phyloP scores from a whole-genome alignment of 768 basidiomycete species.

The Lentinula aciculospora region DNA sequence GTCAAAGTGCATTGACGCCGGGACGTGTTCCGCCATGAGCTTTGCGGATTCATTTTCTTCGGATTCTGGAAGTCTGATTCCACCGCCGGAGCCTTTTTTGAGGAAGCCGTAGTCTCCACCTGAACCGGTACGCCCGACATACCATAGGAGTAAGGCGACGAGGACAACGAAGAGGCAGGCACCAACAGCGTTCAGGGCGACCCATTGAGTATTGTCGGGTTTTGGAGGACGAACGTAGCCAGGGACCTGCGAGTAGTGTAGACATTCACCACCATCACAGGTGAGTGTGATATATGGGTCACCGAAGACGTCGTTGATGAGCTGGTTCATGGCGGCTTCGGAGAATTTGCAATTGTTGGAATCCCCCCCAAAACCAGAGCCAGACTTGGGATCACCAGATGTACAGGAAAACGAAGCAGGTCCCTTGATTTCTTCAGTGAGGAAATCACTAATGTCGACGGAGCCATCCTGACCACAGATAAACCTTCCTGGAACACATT shows the following conservation, averaged over 20 bases:
- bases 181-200: conserved; percentile 79
- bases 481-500: conserved; percentile 90
- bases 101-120: conserved; percentile 45
- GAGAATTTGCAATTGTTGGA: conserved; percentile 77
- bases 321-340: conserved; percentile 93
- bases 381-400: conserved; percentile 26
- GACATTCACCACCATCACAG: conserved; percentile 88
- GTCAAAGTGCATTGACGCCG: conserved; percentile 89
- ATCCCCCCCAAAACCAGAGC: background rate
- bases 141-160: conserved; percentile 59
- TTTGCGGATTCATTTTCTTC: conserved; percentile 67
- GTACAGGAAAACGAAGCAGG: conserved; percentile 84
- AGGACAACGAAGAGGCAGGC: conserved; percentile 72
- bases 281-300: conserved; percentile 84
- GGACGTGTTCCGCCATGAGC: conserved; percentile 92
- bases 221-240: conserved; percentile 80
- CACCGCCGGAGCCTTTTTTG: conserved; percentile 23
- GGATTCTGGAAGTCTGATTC: conserved; percentile 68
- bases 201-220: conserved; percentile 77
- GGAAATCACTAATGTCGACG: conserved; percentile 93
- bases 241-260: conserved; percentile 91
- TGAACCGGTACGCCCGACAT: conserved; percentile 69
- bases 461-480: conserved; percentile 95
- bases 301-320: conserved; percentile 92
- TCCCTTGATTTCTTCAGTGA: conserved; percentile 84